Evolutionary conservation across 1,139 yeast species (phyloP).

Genomic region (Yamadazyma friedrichii): DNA sequence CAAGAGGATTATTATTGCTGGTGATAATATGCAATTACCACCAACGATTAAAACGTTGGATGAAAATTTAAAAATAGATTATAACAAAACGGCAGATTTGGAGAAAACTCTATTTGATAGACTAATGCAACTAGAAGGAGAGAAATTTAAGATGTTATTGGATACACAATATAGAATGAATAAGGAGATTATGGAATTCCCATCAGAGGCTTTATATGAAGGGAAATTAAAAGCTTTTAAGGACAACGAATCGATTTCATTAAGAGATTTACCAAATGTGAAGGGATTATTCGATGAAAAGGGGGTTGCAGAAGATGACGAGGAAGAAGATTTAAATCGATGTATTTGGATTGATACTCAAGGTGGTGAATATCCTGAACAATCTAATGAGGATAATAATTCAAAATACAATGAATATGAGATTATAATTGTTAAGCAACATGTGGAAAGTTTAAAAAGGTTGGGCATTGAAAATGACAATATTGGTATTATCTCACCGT

Average conservation of each 20-base stretch:
- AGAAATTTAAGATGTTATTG: conserved; percentile 52
- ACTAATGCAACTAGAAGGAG: conserved; percentile 49
- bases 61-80: conserved; percentile 24
- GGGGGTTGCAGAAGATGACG: conserved; percentile 28
- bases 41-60: conserved; percentile 61
- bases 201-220: conserved; percentile 66
- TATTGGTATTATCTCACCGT: conserved; percentile 87
- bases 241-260: conserved; percentile 51
- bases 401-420: conserved; percentile 79
- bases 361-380: conserved; percentile 79
- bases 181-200: conserved; percentile 69
- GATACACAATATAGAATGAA: conserved; percentile 90
- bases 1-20: conserved; percentile 68
- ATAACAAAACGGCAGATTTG: conserved; percentile 38
- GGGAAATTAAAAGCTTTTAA: conserved; percentile 62
- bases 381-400: conserved; percentile 38
- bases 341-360: conserved; percentile 89
- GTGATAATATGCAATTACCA: conserved; percentile 86
- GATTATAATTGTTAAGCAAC: conserved; percentile 55
- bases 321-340: conserved; percentile 27
- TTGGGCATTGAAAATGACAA: conserved; percentile 47
- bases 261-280: conserved; percentile 58
- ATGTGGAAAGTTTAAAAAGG: conserved; percentile 48
- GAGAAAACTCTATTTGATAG: conserved; percentile 80
- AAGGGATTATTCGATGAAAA: conserved; percentile 1